Evolutionary conservation across 257 asterid species (phyloP), one percentile per base, ranked within the genome.

Genomic region (Nicotiana noctiflora): DNA sequence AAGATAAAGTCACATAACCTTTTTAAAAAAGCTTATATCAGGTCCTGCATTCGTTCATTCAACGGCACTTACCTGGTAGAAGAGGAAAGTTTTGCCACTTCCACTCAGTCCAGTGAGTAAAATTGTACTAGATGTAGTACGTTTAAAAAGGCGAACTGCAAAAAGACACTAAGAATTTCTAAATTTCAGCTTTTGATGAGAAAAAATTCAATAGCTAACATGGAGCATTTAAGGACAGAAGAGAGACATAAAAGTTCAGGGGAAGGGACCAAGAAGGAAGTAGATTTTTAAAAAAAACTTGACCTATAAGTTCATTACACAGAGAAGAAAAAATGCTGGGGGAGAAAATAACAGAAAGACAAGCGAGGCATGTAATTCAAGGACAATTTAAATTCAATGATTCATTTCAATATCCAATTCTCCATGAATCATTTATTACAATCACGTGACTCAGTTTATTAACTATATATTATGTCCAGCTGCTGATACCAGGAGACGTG

Each of bases 61-160:
- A 25, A 25, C 29, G 18, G 55, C 51, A 25, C 31, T 77, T 66
- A 82, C 85, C 82, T 82, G 82, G 63, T 82, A 65, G 60, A 76
- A 82, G 37, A 82, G 67, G 32, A 64, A 53, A 67, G 82, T 77
- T 77, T 82, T 82, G 5, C 85, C 85, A 31, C 82, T 82, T 34
- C 85, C 85, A 66, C 79, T 15, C 23, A 82, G 79, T 37, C 82
- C 85, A 40, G 82, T 77, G 32, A 82, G 82, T n/a, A 82, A 56
- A 65, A 82, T 65, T 57, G 85, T 82, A 59, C 46, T 65, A 13
- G 62, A 64, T 25, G 40, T 1, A 55, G 23, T 65, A 34, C 75
- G 68, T 67, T 82, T 77, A 67, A 77, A 18, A 49, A 77, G 21
- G 68, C 70, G 62, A 65, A 79, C 85, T 82, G 67, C 79, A 76